These are phyloP conservation scores for Vitis amurensis DNA, from an alignment of 164 flowering plant genomes.

Conservation along the genomic window DNA sequence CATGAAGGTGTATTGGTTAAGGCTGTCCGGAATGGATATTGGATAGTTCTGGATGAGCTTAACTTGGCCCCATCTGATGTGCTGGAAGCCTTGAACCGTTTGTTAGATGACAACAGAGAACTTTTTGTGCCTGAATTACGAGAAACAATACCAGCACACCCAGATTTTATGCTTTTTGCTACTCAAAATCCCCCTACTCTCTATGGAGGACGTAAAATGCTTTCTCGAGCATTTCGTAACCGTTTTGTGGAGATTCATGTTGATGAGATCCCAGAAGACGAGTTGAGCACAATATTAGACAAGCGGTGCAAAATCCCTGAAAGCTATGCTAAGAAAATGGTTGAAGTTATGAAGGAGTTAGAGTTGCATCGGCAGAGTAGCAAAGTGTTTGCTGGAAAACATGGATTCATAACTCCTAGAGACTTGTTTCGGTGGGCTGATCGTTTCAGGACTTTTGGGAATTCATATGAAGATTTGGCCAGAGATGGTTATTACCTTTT, in stretches of 20 bases:
- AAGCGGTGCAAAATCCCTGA: slow-evolving; percentile 61
- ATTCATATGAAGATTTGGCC: slow-evolving; percentile 74
- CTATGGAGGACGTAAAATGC: slow-evolving; percentile 96
- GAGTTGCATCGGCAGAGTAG: slow-evolving; percentile 84
- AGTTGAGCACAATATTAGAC: slow-evolving; percentile 62
- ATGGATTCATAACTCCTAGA: slow-evolving; percentile 94
- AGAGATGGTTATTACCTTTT: slow-evolving; percentile 83
- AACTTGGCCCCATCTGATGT: slow-evolving; percentile 98
- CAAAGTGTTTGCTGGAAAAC: slow-evolving; percentile 95
- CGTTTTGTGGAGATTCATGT: slow-evolving; percentile 98
- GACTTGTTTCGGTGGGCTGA: slow-evolving; percentile 97
- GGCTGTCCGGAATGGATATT: slow-evolving; percentile 84
- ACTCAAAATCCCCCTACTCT: slow-evolving; percentile 95
- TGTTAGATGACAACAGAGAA: slow-evolving; percentile 95
- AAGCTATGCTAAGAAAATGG: slow-evolving; percentile 79
- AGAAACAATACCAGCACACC: slow-evolving; percentile 78
- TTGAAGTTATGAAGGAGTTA: slow-evolving; percentile 92
- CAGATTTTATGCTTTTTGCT: slow-evolving; percentile 97
- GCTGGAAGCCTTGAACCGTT: slow-evolving; percentile 86
- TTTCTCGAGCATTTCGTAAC: slow-evolving; percentile 95
- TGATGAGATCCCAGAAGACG: slow-evolving; percentile 91
- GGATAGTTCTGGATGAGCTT: slow-evolving; percentile 98
- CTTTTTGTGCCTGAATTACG: slow-evolving; percentile 86
- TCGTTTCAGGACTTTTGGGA: slow-evolving; percentile 57
- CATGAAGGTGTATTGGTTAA: slow-evolving; percentile 89